These are phyloP conservation scores for Oryza meridionalis DNA, from an alignment of 176 grass and related monocot species.

Conservation along the genomic window DNA sequence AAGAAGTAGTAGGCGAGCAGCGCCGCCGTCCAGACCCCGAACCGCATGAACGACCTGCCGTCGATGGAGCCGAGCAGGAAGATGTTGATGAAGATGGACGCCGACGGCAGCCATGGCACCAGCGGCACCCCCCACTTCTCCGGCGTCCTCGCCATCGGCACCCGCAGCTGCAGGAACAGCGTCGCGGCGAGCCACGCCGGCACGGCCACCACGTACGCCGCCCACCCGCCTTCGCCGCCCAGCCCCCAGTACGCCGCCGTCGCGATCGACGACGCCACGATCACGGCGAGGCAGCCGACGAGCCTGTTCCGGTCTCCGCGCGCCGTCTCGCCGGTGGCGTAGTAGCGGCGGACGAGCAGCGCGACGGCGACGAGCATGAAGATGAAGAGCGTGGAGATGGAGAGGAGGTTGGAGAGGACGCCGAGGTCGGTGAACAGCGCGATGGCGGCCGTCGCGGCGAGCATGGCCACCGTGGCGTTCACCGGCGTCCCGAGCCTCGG, in stretches of 20 bases:
- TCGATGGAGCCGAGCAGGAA: slow-evolving; percentile 95
- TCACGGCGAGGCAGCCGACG: slow-evolving; percentile 23
- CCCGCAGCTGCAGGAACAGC: slow-evolving; percentile 19
- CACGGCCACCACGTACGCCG: slow-evolving; percentile 42
- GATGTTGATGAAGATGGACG: slow-evolving; percentile 74
- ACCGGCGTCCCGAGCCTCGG: slow-evolving; percentile 52
- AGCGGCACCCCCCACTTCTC: slow-evolving; percentile 61
- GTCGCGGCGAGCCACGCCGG: slow-evolving; percentile 49
- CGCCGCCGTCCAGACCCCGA: slow-evolving; percentile 64
- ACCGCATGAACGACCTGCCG: slow-evolving; percentile 67
- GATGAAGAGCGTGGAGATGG: slow-evolving; percentile 75
- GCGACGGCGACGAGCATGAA: slow-evolving; percentile 75
- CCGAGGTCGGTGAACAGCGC: slow-evolving; percentile 61
- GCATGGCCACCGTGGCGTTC: slow-evolving; percentile 58
- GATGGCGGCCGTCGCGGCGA: slow-evolving; percentile 55
- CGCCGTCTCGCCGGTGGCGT: slow-evolving; percentile 48
- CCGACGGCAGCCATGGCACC: slow-evolving; percentile 77
- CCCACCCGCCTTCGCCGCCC: slow-evolving; percentile 28
- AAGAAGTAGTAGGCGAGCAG: slow-evolving; percentile 88
- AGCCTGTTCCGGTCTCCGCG: slow-evolving; percentile 43
- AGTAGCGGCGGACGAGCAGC: slow-evolving; percentile 67
- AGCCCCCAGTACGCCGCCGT: slow-evolving; percentile 45
- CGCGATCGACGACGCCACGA: slow-evolving; percentile 39
- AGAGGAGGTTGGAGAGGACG: slow-evolving; percentile 66
- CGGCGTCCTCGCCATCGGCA: slow-evolving; percentile 61